Conservation (phyloP, 2,329 filamentous ascomycete genomes). For the Pseudocercospora musae region DNA sequence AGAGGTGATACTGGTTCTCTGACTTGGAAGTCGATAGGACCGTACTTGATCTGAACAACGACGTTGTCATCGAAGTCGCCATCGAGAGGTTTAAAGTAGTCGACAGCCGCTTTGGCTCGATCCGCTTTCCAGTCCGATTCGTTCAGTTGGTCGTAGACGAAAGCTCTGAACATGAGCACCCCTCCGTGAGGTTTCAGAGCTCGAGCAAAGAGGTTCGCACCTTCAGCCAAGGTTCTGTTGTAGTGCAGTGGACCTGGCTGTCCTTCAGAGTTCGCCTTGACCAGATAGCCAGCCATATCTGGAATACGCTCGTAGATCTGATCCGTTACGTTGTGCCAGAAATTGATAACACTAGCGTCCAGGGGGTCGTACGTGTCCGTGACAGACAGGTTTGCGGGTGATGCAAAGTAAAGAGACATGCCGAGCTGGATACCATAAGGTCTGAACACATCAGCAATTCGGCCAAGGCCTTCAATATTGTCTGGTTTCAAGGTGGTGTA, state of each 20-base stretch:
- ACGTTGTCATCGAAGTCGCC: slow-evolving; percentile 67
- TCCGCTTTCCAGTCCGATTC: slow-evolving; percentile 63
- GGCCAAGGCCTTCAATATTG: slow-evolving; percentile 60
- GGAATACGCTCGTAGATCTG: slow-evolving; percentile 60
- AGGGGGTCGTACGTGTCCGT: slow-evolving; percentile 64
- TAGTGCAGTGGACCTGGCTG: slow-evolving; percentile 68
- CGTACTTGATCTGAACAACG: slow-evolving; percentile 70
- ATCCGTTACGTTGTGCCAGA: slow-evolving; percentile 61
- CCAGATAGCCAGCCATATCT: slow-evolving; percentile 65
- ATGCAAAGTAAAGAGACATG: slow-evolving; percentile 66
- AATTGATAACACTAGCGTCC: slow-evolving; percentile 56
- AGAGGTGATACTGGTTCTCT: slow-evolving; percentile 65
- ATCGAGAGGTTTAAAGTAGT: slow-evolving; percentile 64
- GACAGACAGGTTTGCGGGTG: slow-evolving; percentile 56
- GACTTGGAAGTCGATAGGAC: slow-evolving; percentile 72
- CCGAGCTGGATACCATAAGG: slow-evolving; percentile 66
- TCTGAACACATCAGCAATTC: slow-evolving; percentile 63
- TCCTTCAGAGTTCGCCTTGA: slow-evolving; percentile 71
- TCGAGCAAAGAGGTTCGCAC: slow-evolving; percentile 65
- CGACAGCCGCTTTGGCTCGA: slow-evolving; percentile 65
- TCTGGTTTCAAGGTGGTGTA: slow-evolving; percentile 51
- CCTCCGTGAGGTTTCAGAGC: slow-evolving; percentile 58
- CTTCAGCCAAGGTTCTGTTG: slow-evolving; percentile 65
- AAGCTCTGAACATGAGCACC: slow-evolving; percentile 67
- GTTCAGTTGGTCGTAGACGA: slow-evolving; percentile 64